Evolutionary conservation across 768 basidiomycete genomes (phyloP), one percentile per base, ranked within the genome.

Genomic region (Mycena floridula): DNA sequence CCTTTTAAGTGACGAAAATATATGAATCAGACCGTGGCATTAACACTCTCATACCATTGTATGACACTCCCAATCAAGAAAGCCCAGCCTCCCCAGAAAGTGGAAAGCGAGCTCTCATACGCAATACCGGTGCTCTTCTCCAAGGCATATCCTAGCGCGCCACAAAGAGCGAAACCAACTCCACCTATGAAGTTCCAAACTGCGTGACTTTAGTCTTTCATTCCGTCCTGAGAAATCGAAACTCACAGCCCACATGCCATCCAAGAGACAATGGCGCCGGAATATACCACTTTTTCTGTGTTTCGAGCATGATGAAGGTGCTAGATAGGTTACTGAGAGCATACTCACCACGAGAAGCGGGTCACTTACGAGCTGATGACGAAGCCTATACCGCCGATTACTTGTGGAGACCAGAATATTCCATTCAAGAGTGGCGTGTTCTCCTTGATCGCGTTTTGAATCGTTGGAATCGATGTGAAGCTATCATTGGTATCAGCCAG

Each of bases 151-250:
- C 80, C 80, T 11, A 81, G 62, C 5, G 74, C 77, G 5, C 78
- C 80, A 47, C 76, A 81, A 1, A 78, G 57, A 18, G 68, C 70
- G 63, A 82, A 83, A 4, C 80, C 80, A 5, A 78, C 46, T 0
- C 69, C 73, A 11, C 81, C 80, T 21, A 82, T 55, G 21, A 79
- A 64, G 52, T 83, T 83, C 80, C 79, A 81, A 26, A 80, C 72
- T 63, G 37, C 48, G 9, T n/a, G 25, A 23, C 26, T 7, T 25
- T 8, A 7, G 4, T 32, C 26, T 37, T 21, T 21, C 37, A 40
- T 25, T 44, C 8, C 40, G 46, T 35, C 30, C 32, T 24, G 16
- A 41, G 9, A 40, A 22, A 43, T 16, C 15, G 27, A 9, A 16
- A 6, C 61, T 32, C 51, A 68, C 71, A 57, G 36, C 72, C 69